These are phyloP conservation scores for Lepidium aucheri DNA, from an alignment of 345 rosid genomes.

Conservation along the genomic window DNA sequence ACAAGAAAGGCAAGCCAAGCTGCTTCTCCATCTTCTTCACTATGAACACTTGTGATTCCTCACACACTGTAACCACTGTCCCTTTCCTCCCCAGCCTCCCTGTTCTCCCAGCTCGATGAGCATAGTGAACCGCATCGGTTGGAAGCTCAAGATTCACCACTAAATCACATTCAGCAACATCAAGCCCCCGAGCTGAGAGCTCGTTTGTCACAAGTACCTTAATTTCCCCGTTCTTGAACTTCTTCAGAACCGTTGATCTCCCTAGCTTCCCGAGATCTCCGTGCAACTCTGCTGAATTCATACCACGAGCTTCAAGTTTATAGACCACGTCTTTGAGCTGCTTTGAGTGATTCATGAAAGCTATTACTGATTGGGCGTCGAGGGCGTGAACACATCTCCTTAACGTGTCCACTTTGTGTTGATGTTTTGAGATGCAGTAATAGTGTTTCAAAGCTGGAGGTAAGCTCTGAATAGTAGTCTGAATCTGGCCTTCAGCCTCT, in stretches of 20 bases:
- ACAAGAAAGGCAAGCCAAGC: slow-evolving; percentile 53
- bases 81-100: slow-evolving; percentile 91
- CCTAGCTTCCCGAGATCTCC: slow-evolving; percentile 95
- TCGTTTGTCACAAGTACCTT: slow-evolving; percentile 82
- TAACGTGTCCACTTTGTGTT: slow-evolving; percentile 78
- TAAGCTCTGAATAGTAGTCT: slow-evolving; percentile 55
- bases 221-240: slow-evolving; percentile 78
- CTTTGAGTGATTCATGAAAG: slow-evolving; percentile 82
- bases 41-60: slow-evolving; percentile 74
- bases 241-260: slow-evolving; percentile 73
- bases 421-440: slow-evolving; percentile 62
- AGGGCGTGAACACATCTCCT: slow-evolving; percentile 90
- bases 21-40: slow-evolving; percentile 85
- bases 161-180: slow-evolving; percentile 83
- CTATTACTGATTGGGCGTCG: slow-evolving; percentile 74
- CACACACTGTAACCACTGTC: slow-evolving; percentile 73
- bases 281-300: slow-evolving; percentile 73
- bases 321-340: slow-evolving; percentile 88
- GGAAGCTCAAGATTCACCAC: slow-evolving; percentile 86
- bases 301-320: slow-evolving; percentile 87
- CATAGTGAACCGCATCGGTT: slow-evolving; percentile 70
- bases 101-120: slow-evolving; percentile 86
- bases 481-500: slow-evolving; percentile 35
- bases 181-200: slow-evolving; percentile 93
- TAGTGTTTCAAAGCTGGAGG: slow-evolving; percentile 85